Base-by-base conservation (phyloP, 306 rosid species). In the Canavalia ensiformis region DNA sequence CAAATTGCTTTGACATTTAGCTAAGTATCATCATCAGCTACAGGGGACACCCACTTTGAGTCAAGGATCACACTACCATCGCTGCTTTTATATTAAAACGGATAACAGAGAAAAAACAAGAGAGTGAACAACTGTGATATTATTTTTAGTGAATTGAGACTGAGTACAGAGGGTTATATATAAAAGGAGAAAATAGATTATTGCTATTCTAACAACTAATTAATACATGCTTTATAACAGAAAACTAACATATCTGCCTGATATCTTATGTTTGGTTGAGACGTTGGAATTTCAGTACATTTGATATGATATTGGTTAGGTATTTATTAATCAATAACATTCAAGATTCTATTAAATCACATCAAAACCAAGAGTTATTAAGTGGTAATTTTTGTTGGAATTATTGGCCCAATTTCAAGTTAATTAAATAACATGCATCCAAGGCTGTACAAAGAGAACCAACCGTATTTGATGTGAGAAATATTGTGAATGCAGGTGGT, bases 261-360 rank as follows among this genome's bases (percentile, higher is more conserved):
- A 18, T 18, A 18, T 3, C 91, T 91, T 30, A 91, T 91, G 95
- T 89, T 91, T 57, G 91, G 95, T 58, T 91, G 86, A 47, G 95
- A 91, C 18, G 58, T 89, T 41, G 92, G 92, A 33, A 85, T 91
- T 77, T 89, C 95, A 1, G 92, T 85, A 58, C 4, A 12, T 3
- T 2, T 37, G 42, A 34, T 63, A 2, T 13, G 41, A 63, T 13
- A 34, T 6, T 62, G 68, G 4, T 63, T 34, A 34, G 29, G 18
- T 6, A 25, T 10, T 12, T 59, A 13, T 33, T 7, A 7, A 37
- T 46, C 2, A 11, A 30, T 68, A 9, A 46, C 39, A 31, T 69
- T 31, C 11, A 5, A 30, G 18, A 44, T 69, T 31, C 30, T 4
- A 65, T 65, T 64, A n/a, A 64, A 64, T 39, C 2, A 39, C n/a